Evolutionary conservation across 768 basidiomycete genomes (phyloP).

Genomic region (Phanerochaete carnosa): DNA sequence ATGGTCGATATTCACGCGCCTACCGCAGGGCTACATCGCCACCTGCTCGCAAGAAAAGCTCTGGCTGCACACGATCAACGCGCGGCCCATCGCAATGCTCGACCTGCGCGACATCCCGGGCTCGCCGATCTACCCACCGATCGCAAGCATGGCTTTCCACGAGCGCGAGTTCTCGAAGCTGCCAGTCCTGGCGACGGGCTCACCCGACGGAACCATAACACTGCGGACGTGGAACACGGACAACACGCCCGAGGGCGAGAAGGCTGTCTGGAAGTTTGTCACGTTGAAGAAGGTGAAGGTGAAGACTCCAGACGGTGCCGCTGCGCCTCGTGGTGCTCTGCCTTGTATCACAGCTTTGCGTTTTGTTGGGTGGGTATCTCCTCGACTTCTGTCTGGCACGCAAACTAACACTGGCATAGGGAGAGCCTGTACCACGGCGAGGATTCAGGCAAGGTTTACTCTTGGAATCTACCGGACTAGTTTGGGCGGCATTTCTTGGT

Average conservation of each 20-base stretch:
- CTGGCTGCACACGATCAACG: constrained; percentile 86
- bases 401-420: constrained; percentile 27
- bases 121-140: constrained; percentile 40
- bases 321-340: constrained; percentile 33
- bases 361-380: constrained; percentile 65
- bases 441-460: constrained; percentile 53
- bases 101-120: constrained; percentile 50
- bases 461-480: constrained; percentile 54
- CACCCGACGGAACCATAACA: constrained; percentile 70
- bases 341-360: constrained; percentile 73
- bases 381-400: background rate
- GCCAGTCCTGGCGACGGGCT: constrained; percentile 79
- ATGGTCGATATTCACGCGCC: constrained; percentile 2
- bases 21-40: constrained; percentile 76
- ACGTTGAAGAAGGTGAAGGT: constrained; percentile 66
- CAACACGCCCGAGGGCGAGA: constrained; percentile 60
- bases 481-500: background rate
- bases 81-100: constrained; percentile 66
- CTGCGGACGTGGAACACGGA: constrained; percentile 86
- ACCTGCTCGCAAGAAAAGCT: constrained; percentile 72
- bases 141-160: constrained; percentile 82
- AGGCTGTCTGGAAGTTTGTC: constrained; percentile 73
- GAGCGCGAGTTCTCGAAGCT: constrained; percentile 82
- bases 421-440: constrained; percentile 66
- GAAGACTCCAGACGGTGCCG: constrained; percentile 30